Percentiles rank a stretch among this genome's conserved stretches.
Evolutionary conservation across 2,329 filamentous ascomycete species (phyloP).

Genomic region (Dactylellina cionopaga): DNA sequence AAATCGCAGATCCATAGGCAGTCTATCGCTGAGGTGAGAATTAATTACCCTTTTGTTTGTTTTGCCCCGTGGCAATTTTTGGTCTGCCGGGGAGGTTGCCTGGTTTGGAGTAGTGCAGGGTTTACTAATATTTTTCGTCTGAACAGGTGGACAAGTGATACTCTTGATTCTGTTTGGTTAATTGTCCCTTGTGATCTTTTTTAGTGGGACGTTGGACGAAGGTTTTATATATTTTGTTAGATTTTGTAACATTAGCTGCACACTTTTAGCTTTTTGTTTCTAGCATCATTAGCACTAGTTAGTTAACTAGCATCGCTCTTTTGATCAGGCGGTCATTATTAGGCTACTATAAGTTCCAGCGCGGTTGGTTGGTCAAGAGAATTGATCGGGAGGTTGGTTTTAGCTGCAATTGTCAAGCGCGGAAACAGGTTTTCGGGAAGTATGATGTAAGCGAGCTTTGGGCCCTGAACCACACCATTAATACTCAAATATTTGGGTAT

Average conservation of each 20-base stretch:
- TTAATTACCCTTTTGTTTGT: background rate
- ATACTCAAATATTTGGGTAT: background rate
- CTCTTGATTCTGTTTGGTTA: too few relatives aligned
- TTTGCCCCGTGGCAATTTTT: slow-evolving; percentile 4
- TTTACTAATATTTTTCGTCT: slow-evolving; percentile 14
- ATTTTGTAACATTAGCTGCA: too few relatives aligned
- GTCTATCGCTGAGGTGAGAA: slow-evolving; percentile 65
- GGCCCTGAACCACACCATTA: slow-evolving; percentile 4
- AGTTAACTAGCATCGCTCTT: too few relatives aligned
- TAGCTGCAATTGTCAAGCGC: too few relatives aligned
- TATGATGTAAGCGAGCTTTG: slow-evolving; percentile 3
- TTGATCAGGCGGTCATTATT: slow-evolving; percentile 1
- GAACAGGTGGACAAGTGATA: slow-evolving; percentile 47
- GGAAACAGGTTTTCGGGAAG: slow-evolving; percentile 16
- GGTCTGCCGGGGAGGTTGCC: background rate
- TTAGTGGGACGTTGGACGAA: slow-evolving; percentile 13
- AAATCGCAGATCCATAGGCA: slow-evolving; percentile 83
- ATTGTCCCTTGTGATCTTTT: too few relatives aligned
- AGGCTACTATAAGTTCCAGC: too few relatives aligned
- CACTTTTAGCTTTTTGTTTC: background rate
- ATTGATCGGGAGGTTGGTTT: too few relatives aligned
- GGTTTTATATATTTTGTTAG: background rate
- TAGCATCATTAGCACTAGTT: background rate
- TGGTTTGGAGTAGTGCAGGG: slow-evolving; percentile 2
- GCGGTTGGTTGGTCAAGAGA: too few relatives aligned